These are phyloP conservation scores for Candida chilensis DNA, from an alignment of 805 yeast genomes.

Conservation along the genomic window DNA sequence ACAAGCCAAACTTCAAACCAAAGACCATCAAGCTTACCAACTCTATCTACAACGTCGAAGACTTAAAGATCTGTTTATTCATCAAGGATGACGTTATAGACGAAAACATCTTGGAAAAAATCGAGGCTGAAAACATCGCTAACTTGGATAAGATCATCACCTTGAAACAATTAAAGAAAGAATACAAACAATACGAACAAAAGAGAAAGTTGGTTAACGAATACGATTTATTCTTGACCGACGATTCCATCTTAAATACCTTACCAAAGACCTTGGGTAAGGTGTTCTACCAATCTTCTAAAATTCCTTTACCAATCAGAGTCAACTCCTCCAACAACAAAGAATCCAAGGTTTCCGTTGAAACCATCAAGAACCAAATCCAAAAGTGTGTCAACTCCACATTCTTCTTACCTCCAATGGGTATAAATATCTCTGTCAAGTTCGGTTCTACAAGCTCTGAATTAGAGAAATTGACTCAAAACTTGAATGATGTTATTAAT, in stretches of 20 bases:
- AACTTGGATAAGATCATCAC: slow-evolving; percentile 51
- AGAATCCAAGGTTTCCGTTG: slow-evolving; percentile 32
- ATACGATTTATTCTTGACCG: slow-evolving; percentile 75
- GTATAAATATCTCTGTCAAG: slow-evolving; percentile 55
- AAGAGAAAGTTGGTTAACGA: slow-evolving; percentile 64
- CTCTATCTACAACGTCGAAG: slow-evolving; percentile 34
- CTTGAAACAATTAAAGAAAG: slow-evolving; percentile 69
- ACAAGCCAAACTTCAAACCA: slow-evolving; percentile 51
- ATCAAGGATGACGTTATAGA: slow-evolving; percentile 54
- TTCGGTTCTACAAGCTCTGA: slow-evolving; percentile 49
- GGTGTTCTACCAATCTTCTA: slow-evolving; percentile 52
- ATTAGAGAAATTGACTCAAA: slow-evolving; percentile 45
- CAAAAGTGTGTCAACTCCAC: slow-evolving; percentile 50
- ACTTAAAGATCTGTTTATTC: slow-evolving; percentile 51
- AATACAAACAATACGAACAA: slow-evolving; percentile 82
- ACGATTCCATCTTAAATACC: slow-evolving; percentile 70
- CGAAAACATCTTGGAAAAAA: slow-evolving; percentile 29
- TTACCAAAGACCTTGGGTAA: slow-evolving; percentile 83
- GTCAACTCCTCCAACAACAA: slow-evolving; percentile 12
- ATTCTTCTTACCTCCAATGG: slow-evolving; percentile 61
- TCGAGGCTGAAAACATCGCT: slow-evolving; percentile 38
- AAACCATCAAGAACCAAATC: slow-evolving; percentile 49
- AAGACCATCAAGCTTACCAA: slow-evolving; percentile 37
- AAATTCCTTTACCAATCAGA: slow-evolving; percentile 26
- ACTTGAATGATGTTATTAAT: slow-evolving; percentile 45